These are phyloP conservation scores for Neurospora hispaniola DNA, from an alignment of 495 filamentous ascomycete genomes.

Conservation along the genomic window DNA sequence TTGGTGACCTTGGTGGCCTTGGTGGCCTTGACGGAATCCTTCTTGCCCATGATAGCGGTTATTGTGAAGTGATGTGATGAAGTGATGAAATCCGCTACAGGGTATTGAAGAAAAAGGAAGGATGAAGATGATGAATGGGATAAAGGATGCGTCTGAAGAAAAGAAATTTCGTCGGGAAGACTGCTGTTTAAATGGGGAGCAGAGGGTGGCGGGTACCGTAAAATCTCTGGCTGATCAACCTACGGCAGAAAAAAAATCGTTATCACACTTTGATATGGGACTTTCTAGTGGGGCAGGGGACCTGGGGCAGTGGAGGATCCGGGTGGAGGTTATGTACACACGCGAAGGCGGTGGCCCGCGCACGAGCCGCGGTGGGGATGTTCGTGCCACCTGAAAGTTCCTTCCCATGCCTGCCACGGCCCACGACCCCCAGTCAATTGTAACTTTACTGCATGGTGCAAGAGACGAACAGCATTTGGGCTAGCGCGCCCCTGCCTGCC, in stretches of 20 bases:
- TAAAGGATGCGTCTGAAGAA: slow-evolving; percentile 3
- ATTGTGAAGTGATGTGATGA: slow-evolving; percentile 8
- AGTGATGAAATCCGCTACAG: slow-evolving; percentile 4
- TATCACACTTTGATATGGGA: slow-evolving; percentile 7
- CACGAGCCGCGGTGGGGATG: not conserved
- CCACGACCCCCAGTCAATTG: not conserved
- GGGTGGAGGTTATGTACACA: not conserved
- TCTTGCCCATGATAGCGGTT: slow-evolving; percentile 44
- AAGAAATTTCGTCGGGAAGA: slow-evolving; percentile 6
- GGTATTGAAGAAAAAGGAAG: slow-evolving; percentile 12
- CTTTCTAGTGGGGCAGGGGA: slow-evolving; percentile 9
- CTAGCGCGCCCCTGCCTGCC: not conserved
- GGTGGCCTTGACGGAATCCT: slow-evolving; percentile 38
- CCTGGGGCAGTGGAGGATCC: not conserved
- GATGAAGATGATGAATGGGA: slow-evolving; percentile 8
- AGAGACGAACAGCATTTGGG: not conserved
- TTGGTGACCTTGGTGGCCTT: slow-evolving; percentile 36
- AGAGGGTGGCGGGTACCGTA: slow-evolving; percentile 11
- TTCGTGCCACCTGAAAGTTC: too few species aligned
- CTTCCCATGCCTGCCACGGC: not conserved
- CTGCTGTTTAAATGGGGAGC: slow-evolving; percentile 18
- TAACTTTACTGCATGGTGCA: not conserved
- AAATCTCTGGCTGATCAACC: not conserved
- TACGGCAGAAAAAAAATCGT: slow-evolving; percentile 6
- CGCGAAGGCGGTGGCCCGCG: not conserved